Evolutionary conservation across 371 early-diverging fungal genomes (phyloP), one percentile per base, ranked within the genome.

Genomic region (Nematocida ausubeli): DNA sequence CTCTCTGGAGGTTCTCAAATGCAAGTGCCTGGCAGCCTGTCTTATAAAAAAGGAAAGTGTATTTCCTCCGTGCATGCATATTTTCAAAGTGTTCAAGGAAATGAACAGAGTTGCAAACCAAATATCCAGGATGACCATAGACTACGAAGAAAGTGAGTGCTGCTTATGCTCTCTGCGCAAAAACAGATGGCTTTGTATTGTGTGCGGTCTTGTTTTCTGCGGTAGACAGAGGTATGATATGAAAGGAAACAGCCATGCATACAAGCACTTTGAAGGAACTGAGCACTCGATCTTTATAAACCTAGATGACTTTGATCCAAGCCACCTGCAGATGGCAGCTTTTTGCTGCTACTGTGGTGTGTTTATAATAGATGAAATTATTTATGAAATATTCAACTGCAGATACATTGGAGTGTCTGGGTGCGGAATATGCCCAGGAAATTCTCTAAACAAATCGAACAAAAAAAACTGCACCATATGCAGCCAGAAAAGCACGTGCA

Each of bases 171-270:
- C 35, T 9, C 69, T 69, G 52, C 69, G 87, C 0, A 88, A 86
- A 19, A 89, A 89, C 69, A 83, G 89, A 22, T 90, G 89, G 89
- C 82, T 88, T 12, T 90, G 90, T 80, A 66, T 90, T 35, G 83
- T 81, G 0, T 90, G 90, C 82, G 89, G 89, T 39, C 88, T 87
- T 73, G 67, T 89, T 35, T 89, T 89, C 0, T 90, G 90, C 70
- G 89, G 90, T 7, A 82, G 90, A 28, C 68, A 89, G 65, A 96
- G 96, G 83, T 93, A 89, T 84, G 96, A 96, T 4, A 85, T 89
- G 14, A 93, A 93, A 19, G 98, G 98, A n/a, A 95, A 96, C 84
- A 91, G 93, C 28, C 98, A 98, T 85, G 95, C 91, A 2, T 81
- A 92, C 51, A 88, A 87, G 0, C 98, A 98, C 86, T 94, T 87